phyloP scores from a whole-genome alignment of 2,329 filamentous ascomycete species.

The Stachybotrys elegans region DNA sequence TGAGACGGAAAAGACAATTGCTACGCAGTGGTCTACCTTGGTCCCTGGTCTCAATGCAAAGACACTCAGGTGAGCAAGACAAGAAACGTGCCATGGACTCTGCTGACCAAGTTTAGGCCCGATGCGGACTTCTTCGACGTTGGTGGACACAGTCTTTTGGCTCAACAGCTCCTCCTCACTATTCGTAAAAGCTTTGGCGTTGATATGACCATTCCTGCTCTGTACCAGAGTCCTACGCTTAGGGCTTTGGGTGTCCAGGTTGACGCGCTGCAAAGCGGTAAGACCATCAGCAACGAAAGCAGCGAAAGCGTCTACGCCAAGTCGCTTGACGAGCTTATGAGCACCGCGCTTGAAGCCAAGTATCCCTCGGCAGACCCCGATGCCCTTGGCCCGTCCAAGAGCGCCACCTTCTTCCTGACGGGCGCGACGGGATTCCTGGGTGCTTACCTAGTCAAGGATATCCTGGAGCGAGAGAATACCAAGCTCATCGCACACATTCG shows the following conservation, averaged over 20 bases:
- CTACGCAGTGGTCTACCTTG: constrained; percentile 65
- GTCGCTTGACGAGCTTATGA: constrained; percentile 46
- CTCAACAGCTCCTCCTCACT: constrained; percentile 69
- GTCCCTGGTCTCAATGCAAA: constrained; percentile 62
- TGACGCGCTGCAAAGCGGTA: constrained; percentile 20
- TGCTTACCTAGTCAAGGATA: constrained; percentile 70
- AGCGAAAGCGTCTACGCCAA: constrained; percentile 48
- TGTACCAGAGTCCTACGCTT: constrained; percentile 25
- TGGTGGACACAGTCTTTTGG: constrained; percentile 46
- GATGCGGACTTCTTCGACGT: constrained; percentile 31
- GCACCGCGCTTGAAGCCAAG: constrained; percentile 35
- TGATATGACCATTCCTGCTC: constrained; percentile 23
- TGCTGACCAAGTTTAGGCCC: constrained; percentile 26
- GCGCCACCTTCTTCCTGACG: constrained; percentile 71
- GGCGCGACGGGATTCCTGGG: constrained; percentile 81
- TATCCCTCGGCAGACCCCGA: constrained; percentile 30
- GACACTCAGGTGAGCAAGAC: constrained; percentile 40
- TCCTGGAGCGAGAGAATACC: constrained; percentile 55
- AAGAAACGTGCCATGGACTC: no score
- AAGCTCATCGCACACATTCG: constrained; percentile 70
- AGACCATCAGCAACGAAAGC: constrained; percentile 26
- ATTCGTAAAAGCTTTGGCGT: constrained; percentile 22
- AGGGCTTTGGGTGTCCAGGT: constrained; percentile 22
- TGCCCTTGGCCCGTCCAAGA: constrained; percentile 18
- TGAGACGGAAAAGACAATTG: constrained; percentile 33